A percentile compares a stretch with the other conserved stretches of the same genome.
phyloP scores from a whole-genome alignment of 345 rosid species.

The Populus nigra region DNA sequence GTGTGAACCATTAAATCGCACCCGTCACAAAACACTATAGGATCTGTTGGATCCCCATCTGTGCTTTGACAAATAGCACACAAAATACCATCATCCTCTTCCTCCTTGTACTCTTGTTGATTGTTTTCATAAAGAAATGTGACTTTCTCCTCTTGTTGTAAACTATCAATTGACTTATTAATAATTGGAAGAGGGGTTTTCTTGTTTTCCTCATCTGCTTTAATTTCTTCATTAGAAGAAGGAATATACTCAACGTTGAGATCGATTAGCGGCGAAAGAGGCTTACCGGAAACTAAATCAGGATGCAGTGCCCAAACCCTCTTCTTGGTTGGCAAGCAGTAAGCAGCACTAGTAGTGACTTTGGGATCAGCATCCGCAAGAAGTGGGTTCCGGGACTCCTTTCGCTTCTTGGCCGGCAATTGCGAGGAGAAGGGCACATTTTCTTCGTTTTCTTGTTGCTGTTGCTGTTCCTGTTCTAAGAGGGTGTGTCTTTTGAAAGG shows the following conservation, averaged over 20 bases:
- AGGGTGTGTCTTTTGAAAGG: constrained; percentile 70
- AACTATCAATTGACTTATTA: constrained; percentile 1
- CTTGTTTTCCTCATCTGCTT: background rate
- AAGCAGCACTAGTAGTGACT: constrained; percentile 6
- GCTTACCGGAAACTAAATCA: constrained; percentile 38
- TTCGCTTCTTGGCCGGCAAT: constrained; percentile 84
- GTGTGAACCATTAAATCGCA: constrained; percentile 93
- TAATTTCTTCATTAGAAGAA: constrained; percentile 6
- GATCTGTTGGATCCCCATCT: constrained; percentile 85
- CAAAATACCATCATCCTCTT: constrained; percentile 71
- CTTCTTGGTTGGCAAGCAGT: constrained; percentile 79
- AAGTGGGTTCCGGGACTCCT: constrained; percentile 39
- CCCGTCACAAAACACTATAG: constrained; percentile 93
- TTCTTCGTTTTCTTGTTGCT: constrained; percentile 24
- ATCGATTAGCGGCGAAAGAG: constrained; percentile 53
- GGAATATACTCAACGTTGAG: constrained; percentile 68
- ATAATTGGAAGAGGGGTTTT: constrained; percentile 8
- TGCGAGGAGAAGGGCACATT: constrained; percentile 26
- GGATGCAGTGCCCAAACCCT: constrained; percentile 80
- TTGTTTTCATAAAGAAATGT: background rate
- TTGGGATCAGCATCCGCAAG: constrained; percentile 9
- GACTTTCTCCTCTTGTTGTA: background rate
- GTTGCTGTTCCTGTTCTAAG: constrained; percentile 39
- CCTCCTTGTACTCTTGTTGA: constrained; percentile 19
- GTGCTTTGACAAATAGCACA: constrained; percentile 89